Evolutionary conservation across 768 basidiomycete species (phyloP).

Genomic region (Lactarius vividus): DNA sequence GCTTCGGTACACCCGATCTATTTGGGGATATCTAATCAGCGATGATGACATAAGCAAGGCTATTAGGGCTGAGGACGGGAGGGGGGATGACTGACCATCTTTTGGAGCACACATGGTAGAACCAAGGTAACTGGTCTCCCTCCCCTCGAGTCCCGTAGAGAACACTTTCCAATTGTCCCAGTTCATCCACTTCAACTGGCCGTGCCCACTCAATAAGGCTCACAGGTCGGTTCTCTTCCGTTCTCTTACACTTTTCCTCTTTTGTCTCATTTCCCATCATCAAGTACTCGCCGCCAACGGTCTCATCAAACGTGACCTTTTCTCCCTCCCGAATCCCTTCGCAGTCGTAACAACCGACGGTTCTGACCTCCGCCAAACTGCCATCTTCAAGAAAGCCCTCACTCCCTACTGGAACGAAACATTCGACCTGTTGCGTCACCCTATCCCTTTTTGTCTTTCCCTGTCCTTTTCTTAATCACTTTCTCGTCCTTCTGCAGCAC

Average conservation of each 20-base stretch:
- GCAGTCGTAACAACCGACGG: slow-evolving; percentile 84
- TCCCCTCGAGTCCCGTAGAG: background rate
- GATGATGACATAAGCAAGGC: background rate
- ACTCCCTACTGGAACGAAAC: slow-evolving; percentile 82
- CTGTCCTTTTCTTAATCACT: background rate
- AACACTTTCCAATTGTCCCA: background rate
- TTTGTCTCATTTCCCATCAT: slow-evolving; percentile 1
- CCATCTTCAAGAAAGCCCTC: slow-evolving; percentile 63
- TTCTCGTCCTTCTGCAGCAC: slow-evolving; percentile 41
- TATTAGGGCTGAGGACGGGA: no score
- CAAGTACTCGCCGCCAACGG: slow-evolving; percentile 75
- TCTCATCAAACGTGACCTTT: slow-evolving; percentile 72
- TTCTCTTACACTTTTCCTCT: background rate
- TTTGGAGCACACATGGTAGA: slow-evolving; percentile 13
- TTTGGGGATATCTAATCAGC: slow-evolving; percentile 33
- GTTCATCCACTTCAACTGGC: background rate
- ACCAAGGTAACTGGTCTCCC: background rate
- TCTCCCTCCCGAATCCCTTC: slow-evolving; percentile 84
- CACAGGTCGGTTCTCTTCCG: slow-evolving; percentile 8
- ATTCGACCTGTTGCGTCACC: slow-evolving; percentile 66
- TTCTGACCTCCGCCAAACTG: slow-evolving; percentile 72
- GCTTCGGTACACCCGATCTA: no score
- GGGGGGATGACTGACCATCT: no score
- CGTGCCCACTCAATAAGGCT: slow-evolving; percentile 15
- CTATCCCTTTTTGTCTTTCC: background rate